Conservation (phyloP, 306 rosid genomes). For the Aeschynomene evenia region DNA sequence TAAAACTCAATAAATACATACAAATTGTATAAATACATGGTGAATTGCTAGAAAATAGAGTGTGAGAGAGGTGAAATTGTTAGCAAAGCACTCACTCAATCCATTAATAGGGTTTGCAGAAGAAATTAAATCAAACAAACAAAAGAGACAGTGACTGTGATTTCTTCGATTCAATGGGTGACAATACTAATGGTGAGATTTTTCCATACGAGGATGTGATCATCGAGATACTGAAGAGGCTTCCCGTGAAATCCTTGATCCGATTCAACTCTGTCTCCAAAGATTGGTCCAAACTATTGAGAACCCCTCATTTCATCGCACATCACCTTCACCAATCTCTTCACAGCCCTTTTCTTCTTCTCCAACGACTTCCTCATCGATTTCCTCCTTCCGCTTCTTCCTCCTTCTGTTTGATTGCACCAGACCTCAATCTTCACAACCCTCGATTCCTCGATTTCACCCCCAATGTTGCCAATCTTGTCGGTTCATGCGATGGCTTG, state of each 20-base stretch:
- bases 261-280: conserved; percentile 24
- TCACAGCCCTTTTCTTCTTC: not conserved
- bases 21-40: too few species aligned
- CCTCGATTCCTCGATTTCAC: not conserved
- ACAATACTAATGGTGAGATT: too few species aligned
- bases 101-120: too few species aligned
- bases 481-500: conserved; percentile 32
- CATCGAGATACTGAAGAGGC: conserved; percentile 13
- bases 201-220: not conserved
- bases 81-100: too few species aligned
- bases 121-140: too few species aligned
- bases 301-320: not conserved
- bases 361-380: not conserved
- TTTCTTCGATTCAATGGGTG: too few species aligned
- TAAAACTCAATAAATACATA: too few species aligned
- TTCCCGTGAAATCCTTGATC: conserved; percentile 23
- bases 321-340: not conserved
- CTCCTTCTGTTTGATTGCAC: not conserved
- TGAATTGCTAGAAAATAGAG: too few species aligned
- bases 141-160: too few species aligned
- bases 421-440: not conserved
- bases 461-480: not conserved
- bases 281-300: not conserved
- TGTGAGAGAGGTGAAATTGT: too few species aligned
- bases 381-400: not conserved